Base-by-base conservation (phyloP, 805 yeast genomes). In the Torulaspora microellipsoides region DNA sequence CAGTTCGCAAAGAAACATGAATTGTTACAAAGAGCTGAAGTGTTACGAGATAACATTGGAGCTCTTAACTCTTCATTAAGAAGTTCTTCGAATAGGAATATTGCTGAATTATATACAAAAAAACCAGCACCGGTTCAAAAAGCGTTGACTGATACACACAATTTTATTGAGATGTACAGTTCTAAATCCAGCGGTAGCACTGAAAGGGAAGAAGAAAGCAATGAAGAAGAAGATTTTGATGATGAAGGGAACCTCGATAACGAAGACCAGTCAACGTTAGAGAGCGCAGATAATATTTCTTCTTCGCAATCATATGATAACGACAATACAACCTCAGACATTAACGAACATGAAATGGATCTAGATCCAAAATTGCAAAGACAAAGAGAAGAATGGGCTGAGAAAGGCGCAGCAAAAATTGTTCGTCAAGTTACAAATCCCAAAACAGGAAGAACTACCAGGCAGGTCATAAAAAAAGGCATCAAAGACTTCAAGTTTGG, bases 401-500 rank as follows among this genome's bases (percentile, higher is more conserved):
- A 73, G 27, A 66, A 67, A 45, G 85, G 85, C 1, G 83, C 85
- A 2, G 85, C 85, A 0, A 71, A 72, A 28, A 60, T 76, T 3
- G 68, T 78, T 11, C 72, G 71, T 47, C 69, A 70, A 15, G 68
- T 68, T 3, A 55, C 59, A 11, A 76, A 75, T 43, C 66, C 67
- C 27, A 53, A 62, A 2, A 62, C 70, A 11, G 87, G 86, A 9
- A 67, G 77, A 59, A 64, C 68, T 5, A 65, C 63, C 56, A 83
- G 76, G 46, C 75, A 69, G 59, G 68, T 73, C 42, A 79, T 71
- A 35, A 75, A 62, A 64, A 71, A 59, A 64, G 78, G 66, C 15
- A 95, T 88, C 10, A 79, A 81, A 52, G 99, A 93, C 60, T 93
- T 90, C 64, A 83, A 81, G 49, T 88, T 93, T 60, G 95, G 95